phyloP scores from a whole-genome alignment of 208 protist genomes.

The Leishmania arabica region DNA sequence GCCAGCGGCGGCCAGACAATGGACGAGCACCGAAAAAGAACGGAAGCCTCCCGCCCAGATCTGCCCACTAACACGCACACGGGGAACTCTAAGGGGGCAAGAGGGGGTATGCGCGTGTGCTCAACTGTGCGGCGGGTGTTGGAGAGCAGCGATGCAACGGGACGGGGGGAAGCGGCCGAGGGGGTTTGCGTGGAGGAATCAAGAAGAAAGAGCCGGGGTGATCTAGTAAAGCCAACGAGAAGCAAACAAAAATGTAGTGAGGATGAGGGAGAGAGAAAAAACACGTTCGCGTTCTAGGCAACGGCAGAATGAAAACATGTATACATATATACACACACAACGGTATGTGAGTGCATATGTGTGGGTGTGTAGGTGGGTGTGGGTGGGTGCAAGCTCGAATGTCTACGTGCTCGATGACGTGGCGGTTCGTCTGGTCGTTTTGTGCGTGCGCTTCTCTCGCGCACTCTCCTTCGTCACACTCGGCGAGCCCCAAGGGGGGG shows the following conservation, averaged over 20 bases:
- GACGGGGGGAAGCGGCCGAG: background rate
- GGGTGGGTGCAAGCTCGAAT: background rate
- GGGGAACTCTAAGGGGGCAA: background rate
- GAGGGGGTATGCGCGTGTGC: background rate
- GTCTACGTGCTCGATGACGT: background rate
- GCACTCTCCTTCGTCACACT: background rate
- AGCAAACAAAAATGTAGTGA: background rate
- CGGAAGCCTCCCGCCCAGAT: background rate
- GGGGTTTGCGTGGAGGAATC: background rate
- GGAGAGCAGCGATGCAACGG: background rate
- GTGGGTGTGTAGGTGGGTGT: background rate
- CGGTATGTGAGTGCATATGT: background rate
- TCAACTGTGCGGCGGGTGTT: background rate
- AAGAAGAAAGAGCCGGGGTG: background rate
- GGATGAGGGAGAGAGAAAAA: background rate
- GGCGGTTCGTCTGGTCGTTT: background rate
- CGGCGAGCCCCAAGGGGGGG: background rate
- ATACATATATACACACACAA: background rate
- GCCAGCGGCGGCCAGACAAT: background rate
- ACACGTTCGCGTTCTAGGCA: background rate
- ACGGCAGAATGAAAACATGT: background rate
- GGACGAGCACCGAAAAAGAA: background rate
- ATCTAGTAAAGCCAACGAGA: background rate
- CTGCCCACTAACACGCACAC: background rate
- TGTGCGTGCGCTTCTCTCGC: background rate